Conservation (phyloP, 2,329 filamentous ascomycete genomes). For the Beauveria australis region DNA sequence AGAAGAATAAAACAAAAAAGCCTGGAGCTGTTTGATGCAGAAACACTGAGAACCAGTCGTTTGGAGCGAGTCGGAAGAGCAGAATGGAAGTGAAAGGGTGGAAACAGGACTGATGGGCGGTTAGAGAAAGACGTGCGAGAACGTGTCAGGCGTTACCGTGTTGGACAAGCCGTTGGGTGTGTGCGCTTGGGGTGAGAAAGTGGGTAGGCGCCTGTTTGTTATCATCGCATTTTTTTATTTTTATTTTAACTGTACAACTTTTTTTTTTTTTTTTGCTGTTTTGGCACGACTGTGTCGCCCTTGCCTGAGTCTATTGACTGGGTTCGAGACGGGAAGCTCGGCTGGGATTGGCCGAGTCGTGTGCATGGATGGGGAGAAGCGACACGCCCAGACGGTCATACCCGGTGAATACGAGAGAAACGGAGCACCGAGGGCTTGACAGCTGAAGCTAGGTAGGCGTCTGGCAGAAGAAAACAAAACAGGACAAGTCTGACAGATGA, state of each 20-base stretch:
- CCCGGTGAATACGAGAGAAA: background rate
- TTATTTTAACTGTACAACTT: background rate
- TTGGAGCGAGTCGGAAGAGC: background rate
- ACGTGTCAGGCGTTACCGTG: background rate
- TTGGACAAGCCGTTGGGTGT: background rate
- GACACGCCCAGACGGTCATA: background rate
- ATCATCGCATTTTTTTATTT: background rate
- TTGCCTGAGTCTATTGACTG: constrained; percentile 8
- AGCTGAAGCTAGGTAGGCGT: background rate
- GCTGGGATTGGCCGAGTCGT: background rate
- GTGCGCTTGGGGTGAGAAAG: background rate
- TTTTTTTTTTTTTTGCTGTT: background rate
- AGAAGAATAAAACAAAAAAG: background rate
- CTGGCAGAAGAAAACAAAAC: too few relatives aligned
- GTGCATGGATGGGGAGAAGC: background rate
- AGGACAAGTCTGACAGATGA: too few relatives aligned
- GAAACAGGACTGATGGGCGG: constrained; percentile 5
- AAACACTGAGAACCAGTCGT: constrained; percentile 4
- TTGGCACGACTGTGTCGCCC: background rate
- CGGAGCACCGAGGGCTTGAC: background rate
- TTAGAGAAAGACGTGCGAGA: background rate
- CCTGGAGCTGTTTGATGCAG: background rate
- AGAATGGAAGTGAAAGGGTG: background rate
- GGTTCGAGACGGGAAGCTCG: background rate
- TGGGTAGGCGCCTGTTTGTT: background rate